Percentiles rank a stretch among this genome's conserved stretches.
These are phyloP conservation scores for Herpetospermum pedunculosum DNA, from an alignment of 306 rosid species.

Conservation along the genomic window DNA sequence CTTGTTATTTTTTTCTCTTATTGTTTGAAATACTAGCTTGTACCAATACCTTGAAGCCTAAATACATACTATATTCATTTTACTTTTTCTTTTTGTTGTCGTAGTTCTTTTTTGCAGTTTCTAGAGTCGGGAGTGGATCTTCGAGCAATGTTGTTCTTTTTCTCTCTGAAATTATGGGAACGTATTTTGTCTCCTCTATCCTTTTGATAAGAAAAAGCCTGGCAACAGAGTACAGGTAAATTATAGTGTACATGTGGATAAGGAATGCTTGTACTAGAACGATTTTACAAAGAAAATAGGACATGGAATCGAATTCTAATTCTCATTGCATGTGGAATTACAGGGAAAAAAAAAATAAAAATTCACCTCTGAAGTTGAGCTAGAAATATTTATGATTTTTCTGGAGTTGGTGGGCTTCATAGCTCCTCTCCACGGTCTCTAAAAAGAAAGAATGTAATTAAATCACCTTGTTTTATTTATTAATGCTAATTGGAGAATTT, in stretches of 20 bases:
- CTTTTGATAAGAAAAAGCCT: slow-evolving; percentile 95
- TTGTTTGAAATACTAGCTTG: not conserved
- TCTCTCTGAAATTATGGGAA: slow-evolving; percentile 96
- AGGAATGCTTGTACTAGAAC: not conserved
- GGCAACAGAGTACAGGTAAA: slow-evolving; percentile 89
- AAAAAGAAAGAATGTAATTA: not conserved
- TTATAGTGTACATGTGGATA: not conserved
- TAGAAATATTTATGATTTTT: not conserved
- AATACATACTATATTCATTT: not conserved
- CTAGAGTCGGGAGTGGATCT: slow-evolving; percentile 98
- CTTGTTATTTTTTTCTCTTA: not conserved
- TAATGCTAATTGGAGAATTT: not conserved
- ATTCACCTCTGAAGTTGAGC: not conserved
- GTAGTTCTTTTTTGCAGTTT: slow-evolving; percentile 97
- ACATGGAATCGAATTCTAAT: not conserved
- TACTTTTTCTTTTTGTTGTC: slow-evolving; percentile 1
- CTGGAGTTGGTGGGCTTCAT: not conserved
- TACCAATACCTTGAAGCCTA: not conserved
- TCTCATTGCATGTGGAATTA: not conserved
- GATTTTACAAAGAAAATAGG: not conserved
- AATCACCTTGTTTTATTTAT: not conserved
- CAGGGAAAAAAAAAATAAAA: not conserved
- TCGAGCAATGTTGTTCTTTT: slow-evolving; percentile 95
- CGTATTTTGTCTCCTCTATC: slow-evolving; percentile 89
- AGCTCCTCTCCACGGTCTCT: not conserved